These are phyloP conservation scores for Trichoderma guizhouense DNA, from an alignment of 2,329 filamentous ascomycete genomes.

Conservation along the genomic window DNA sequence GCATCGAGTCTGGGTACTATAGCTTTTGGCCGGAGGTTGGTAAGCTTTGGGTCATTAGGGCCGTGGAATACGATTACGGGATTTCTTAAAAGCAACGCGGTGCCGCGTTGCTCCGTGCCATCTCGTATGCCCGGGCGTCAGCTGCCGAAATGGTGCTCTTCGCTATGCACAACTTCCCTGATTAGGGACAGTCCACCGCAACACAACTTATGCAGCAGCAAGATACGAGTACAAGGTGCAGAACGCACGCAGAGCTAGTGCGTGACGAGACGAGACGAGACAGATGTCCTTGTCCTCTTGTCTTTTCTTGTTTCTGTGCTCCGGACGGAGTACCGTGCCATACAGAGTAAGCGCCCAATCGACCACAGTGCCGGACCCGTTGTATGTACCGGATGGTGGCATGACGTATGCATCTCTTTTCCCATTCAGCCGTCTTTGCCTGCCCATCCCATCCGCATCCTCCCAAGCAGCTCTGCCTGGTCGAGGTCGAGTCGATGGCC, in stretches of 20 bases:
- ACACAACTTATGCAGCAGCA: constrained; percentile 4
- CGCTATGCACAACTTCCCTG: not conserved
- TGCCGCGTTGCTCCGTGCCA: constrained; percentile 8
- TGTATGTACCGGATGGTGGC: constrained; percentile 8
- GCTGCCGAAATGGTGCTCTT: constrained; percentile 14
- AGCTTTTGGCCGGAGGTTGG: constrained; percentile 9
- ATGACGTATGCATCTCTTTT: constrained; percentile 4
- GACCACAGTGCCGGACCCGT: not conserved
- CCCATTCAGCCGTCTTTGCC: not conserved
- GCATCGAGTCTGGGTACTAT: not conserved
- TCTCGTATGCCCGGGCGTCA: constrained; percentile 17
- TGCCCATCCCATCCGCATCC: not conserved
- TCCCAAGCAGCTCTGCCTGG: not conserved
- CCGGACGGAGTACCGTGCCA: not conserved
- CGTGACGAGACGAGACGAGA: not conserved
- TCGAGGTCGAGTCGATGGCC: not conserved
- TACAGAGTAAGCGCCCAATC: not conserved
- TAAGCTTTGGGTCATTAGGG: constrained; percentile 12
- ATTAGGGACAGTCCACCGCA: constrained; percentile 1
- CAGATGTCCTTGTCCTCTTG: not conserved
- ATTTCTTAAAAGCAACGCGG: not conserved
- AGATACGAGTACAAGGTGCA: not conserved
- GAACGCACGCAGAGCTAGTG: not conserved
- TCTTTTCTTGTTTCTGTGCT: not conserved
- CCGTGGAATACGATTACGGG: constrained; percentile 18